Conservation (phyloP, 495 filamentous ascomycete genomes). For the Cudoniella acicularis region DNA sequence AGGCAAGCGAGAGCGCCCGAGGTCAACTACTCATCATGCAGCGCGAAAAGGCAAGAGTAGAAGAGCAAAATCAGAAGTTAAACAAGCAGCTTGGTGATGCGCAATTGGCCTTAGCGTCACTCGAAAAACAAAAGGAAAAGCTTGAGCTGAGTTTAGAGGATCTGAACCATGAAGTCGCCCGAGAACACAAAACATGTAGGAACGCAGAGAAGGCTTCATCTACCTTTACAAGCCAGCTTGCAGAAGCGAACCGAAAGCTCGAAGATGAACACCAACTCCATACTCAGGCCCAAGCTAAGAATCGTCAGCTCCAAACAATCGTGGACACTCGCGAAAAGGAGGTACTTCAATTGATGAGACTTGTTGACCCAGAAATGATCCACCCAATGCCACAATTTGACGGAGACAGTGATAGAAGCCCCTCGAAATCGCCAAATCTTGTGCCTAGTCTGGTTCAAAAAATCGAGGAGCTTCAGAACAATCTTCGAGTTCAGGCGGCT, state of each 20-base stretch:
- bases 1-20: slow-evolving; percentile 79
- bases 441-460: slow-evolving; percentile 77
- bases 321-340: slow-evolving; percentile 77
- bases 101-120: slow-evolving; percentile 75
- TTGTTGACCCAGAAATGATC: slow-evolving; percentile 73
- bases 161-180: slow-evolving; percentile 85
- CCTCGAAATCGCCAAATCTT: slow-evolving; percentile 52
- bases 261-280: slow-evolving; percentile 88
- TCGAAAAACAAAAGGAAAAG: slow-evolving; percentile 97
- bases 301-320: slow-evolving; percentile 70
- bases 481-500: slow-evolving; percentile 80
- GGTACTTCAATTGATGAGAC: slow-evolving; percentile 75
- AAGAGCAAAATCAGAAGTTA: slow-evolving; percentile 79
- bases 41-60: slow-evolving; percentile 77
- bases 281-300: slow-evolving; percentile 80
- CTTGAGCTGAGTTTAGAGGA: slow-evolving; percentile 85
- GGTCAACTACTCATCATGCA: slow-evolving; percentile 73
- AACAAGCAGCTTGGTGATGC: slow-evolving; percentile 83
- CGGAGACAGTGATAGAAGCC: slow-evolving; percentile 39
- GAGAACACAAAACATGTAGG: slow-evolving; percentile 86
- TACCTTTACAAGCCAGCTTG: slow-evolving; percentile 73
- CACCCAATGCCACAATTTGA: slow-evolving; percentile 38
- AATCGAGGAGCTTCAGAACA: slow-evolving; percentile 83
- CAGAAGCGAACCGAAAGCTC: slow-evolving; percentile 82
- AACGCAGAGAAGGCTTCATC: slow-evolving; percentile 92